A percentile compares a stretch with the other conserved stretches of the same genome.
These are phyloP conservation scores for Fusarium goolgardi DNA, from an alignment of 2,329 filamentous ascomycete species.

Conservation along the genomic window DNA sequence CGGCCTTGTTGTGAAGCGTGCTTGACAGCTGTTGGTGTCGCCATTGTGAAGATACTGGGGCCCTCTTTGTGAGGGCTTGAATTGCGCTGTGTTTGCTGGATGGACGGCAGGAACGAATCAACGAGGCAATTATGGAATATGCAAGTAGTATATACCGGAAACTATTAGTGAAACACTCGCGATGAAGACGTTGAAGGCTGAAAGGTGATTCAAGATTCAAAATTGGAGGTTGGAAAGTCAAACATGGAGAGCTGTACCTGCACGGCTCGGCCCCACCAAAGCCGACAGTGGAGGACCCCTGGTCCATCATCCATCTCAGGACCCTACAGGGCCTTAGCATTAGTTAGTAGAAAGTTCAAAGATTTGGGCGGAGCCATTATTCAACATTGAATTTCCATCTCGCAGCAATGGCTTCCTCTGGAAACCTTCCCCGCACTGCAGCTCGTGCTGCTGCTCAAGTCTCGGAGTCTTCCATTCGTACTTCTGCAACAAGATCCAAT, in stretches of 20 bases:
- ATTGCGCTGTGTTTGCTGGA: slow-evolving; percentile 3
- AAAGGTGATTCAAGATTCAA: not conserved
- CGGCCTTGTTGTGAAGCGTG: slow-evolving; percentile 58
- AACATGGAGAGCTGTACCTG: slow-evolving; percentile 15
- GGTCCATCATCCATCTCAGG: not conserved
- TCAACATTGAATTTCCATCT: slow-evolving; percentile 3
- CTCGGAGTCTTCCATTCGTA: not conserved
- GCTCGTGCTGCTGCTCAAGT: not conserved
- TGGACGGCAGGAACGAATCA: not conserved
- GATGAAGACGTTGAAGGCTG: not conserved
- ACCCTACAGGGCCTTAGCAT: not conserved
- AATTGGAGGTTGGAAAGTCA: slow-evolving; percentile 21
- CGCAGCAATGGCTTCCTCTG: not conserved
- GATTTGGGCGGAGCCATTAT: slow-evolving; percentile 11
- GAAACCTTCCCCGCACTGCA: not conserved
- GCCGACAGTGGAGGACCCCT: slow-evolving; percentile 29
- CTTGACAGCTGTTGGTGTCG: slow-evolving; percentile 64
- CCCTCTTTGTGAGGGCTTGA: slow-evolving; percentile 30
- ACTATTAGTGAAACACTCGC: not conserved
- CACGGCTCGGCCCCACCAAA: slow-evolving; percentile 39
- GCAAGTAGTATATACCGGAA: not conserved
- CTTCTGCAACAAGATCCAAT: not conserved
- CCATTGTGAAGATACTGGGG: slow-evolving; percentile 52
- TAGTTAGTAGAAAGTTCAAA: not conserved
- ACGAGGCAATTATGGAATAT: too few species aligned